Evolutionary conservation across 257 asterid species (phyloP).

Genomic region (Fraxinus americana): DNA sequence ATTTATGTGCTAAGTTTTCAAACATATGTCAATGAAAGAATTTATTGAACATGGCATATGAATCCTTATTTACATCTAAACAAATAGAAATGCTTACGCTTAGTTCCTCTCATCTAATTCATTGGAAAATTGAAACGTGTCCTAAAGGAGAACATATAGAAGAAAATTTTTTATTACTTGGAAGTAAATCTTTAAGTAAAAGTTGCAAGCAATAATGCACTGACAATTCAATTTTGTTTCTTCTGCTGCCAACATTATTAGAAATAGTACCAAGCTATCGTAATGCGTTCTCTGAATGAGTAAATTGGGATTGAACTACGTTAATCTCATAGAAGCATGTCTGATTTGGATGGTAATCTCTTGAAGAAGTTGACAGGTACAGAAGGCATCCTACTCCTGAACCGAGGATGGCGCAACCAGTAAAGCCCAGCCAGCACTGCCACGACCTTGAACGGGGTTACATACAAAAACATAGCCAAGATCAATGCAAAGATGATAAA

Average conservation of each 20-base stretch:
- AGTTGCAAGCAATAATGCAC: not conserved
- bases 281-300: constrained; percentile 17
- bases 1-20: not conserved
- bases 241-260: constrained; percentile 28
- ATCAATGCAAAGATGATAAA: constrained; percentile 61
- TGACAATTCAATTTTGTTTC: not conserved
- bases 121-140: constrained; percentile 19
- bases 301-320: not conserved
- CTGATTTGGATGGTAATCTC: constrained; percentile 89
- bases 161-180: constrained; percentile 7
- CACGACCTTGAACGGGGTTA: constrained; percentile 77
- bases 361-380: constrained; percentile 87
- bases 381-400: constrained; percentile 78
- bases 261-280: constrained; percentile 21
- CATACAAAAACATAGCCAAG: constrained; percentile 69
- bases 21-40: constrained; percentile 1
- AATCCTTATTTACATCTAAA: constrained; percentile 25
- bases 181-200: constrained; percentile 1
- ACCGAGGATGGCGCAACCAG: constrained; percentile 75
- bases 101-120: constrained; percentile 21
- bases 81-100: constrained; percentile 22
- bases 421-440: constrained; percentile 70
- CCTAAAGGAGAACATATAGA: constrained; percentile 22
- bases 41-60: constrained; percentile 3
- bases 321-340: constrained; percentile 60